Base-by-base conservation (phyloP, 768 basidiomycete genomes). In the Agrocybe pediades region DNA sequence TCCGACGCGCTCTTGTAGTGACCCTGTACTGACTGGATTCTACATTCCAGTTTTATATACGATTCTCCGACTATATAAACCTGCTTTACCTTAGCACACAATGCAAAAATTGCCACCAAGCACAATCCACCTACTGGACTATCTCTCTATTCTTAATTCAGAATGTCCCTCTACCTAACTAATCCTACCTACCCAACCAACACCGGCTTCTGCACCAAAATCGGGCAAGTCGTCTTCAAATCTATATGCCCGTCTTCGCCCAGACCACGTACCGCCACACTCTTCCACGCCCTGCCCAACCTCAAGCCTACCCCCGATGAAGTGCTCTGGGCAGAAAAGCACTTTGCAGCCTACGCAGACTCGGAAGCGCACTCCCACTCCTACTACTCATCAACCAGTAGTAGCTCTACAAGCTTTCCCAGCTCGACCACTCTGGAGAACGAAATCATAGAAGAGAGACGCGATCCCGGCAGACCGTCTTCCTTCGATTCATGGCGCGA, bases 171-270 rank as follows among this genome's bases (percentile, higher is more conserved):
- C 41, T 54, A 58, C 48, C 29, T 58, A 30, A 55, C 55, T n/a
- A 30, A 30, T 30, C 52, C 60, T 11, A 44, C 41, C 23, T 49
- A 58, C 3, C 58, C 63, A 2, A 61, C 62, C 47, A 58, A 62
- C 47, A 40, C 55, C 9, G 54, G 24, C 25, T 65, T 62, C 29
- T 58, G 59, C 45, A 58, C 51, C 7, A 51, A 63, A 49, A 56
- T 60, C 7, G 65, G 62, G 7, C 58, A 62, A 26, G 53, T 56
- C 9, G 36, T 63, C 20, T 68, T 58, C 46, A 61, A 62, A 52
- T 54, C 56, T 9, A 48, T 54, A 9, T 55, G 55, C 26, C 42
- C 56, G 5, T 19, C 40, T 23, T 29, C 21, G 39, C 19, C 51
- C 9, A 33, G 46, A 2, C 25, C 45, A 17, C 50, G 42, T 8